Evolutionary conservation across 768 basidiomycete species (phyloP).

Genomic region (Phaffia tasmanica): DNA sequence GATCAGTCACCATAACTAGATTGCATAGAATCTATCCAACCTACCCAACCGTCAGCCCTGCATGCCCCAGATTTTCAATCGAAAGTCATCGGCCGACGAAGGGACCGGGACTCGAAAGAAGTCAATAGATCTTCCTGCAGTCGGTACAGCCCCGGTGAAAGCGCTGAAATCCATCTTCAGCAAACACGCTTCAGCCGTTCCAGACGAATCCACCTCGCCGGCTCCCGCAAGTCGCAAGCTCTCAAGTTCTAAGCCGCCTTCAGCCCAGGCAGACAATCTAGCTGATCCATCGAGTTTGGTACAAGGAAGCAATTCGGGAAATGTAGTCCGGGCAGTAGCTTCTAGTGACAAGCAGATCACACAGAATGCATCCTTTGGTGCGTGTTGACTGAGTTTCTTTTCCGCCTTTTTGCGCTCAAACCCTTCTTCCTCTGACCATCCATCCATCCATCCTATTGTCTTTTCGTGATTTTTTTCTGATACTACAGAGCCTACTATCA

Average conservation of each 20-base stretch:
- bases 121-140: not conserved
- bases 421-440: too few species aligned
- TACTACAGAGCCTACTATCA: too few species aligned
- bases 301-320: too few species aligned
- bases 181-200: not conserved
- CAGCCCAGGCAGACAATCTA: not conserved
- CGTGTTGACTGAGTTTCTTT: too few species aligned
- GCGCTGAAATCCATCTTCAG: not conserved
- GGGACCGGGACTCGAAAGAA: not conserved
- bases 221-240: not conserved
- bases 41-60: not conserved
- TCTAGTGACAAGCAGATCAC: too few species aligned
- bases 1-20: not conserved
- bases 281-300: too few species aligned
- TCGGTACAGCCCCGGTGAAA: not conserved
- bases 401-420: too few species aligned
- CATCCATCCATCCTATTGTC: too few species aligned
- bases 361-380: too few species aligned
- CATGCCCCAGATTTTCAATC: constrained; percentile 18
- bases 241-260: constrained; percentile 4
- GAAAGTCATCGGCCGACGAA: not conserved
- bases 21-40: not conserved
- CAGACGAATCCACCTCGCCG: not conserved
- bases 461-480: too few species aligned
- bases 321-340: too few species aligned